Evolutionary conservation across 129 eudicot genomes (phyloP), one percentile per base, ranked within the genome.

Genomic region (Pulicaria dysenterica): DNA sequence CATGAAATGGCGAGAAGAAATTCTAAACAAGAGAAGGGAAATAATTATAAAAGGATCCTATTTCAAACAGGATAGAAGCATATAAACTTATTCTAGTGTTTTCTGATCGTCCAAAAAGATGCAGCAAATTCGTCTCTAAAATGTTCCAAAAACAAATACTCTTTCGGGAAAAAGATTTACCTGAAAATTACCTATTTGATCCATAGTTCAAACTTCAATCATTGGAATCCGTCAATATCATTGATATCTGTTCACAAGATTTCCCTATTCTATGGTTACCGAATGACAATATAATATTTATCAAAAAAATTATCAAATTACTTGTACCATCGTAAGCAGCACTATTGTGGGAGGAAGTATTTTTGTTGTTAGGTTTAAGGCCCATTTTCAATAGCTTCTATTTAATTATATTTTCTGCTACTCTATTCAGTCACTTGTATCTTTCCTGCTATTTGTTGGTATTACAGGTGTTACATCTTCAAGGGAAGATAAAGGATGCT

Each of bases 401-500:
- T 34, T 58, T 58, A 1, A 11, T 58, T 31, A 1, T 9, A 11
- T 38, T 40, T 13, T 42, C 69, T 63, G 69, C 36, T 63, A 19
- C 38, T 24, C 36, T 57, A 17, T 31, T 38, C 37, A 17, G 3
- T 17, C 40, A 40, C 47, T 38, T 40, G 67, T 61, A 61, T 39
- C 14, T 56, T 15, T 61, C 36, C 24, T n/a, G 40, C 48, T 13
- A 12, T 61, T 40, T 37, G 13, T 49, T 24, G 8, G 16, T 55
- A 50, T 66, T 64, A 15, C 86, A 94, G 97, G 97, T 94, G 60
- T 77, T 90, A 58, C 43, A 82, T 75, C 93, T 90, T 75, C 91
- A 80, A 79, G 97, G 97, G 61, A 83, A 87, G 46, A 77, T 17
- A 54, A 78, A 87, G 73, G 96, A 84, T 51, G 83, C 99, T 7